Percentiles rank a stretch among this genome's conserved stretches.
phyloP scores from a whole-genome alignment of 305 asterid genomes.

The Petunia hybrid region DNA sequence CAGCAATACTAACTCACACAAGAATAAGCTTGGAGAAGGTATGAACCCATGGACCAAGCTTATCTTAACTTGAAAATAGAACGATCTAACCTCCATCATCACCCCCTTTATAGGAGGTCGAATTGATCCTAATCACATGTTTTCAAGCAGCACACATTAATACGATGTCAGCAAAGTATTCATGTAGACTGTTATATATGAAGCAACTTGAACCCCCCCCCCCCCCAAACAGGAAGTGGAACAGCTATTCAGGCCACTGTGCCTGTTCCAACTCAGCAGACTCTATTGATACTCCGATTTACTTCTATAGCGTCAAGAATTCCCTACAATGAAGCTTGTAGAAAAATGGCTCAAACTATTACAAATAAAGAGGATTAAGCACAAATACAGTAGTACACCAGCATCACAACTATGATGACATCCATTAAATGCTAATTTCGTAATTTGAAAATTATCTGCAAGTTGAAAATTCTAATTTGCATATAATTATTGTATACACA shows the following conservation, averaged over 20 bases:
- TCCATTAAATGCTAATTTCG: neutral
- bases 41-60: neutral
- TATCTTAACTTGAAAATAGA: neutral
- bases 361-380: neutral
- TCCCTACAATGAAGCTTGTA: neutral
- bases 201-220: neutral
- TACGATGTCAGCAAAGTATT: neutral
- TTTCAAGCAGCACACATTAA: neutral
- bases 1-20: conserved; percentile 18
- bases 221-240: neutral
- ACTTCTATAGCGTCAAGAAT: neutral
- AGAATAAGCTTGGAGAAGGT: neutral
- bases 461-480: neutral
- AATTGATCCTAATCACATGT: neutral
- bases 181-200: neutral
- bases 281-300: neutral
- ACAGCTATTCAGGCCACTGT: neutral
- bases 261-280: neutral
- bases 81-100: neutral
- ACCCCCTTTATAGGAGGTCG: conserved; percentile 1
- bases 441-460: neutral
- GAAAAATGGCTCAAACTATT: neutral
- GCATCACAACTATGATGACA: neutral
- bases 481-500: neutral
- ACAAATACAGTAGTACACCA: too few species aligned